A percentile compares a stretch with the other conserved stretches of the same genome.
Evolutionary conservation across 1,284 basidiomycete species (phyloP).

Genomic region (Peniophora sp.): DNA sequence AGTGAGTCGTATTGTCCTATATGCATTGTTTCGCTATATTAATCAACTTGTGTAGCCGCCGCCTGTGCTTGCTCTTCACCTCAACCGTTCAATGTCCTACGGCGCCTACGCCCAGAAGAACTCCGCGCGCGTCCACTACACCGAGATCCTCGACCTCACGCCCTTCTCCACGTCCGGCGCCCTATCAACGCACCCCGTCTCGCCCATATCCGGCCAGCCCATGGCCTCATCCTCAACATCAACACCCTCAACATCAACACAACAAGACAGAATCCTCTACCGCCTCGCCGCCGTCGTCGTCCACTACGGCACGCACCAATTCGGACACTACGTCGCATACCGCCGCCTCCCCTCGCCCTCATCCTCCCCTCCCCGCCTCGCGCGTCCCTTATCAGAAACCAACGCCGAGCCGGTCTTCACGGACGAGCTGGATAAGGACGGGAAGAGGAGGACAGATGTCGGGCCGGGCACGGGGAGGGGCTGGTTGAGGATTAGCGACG

Average conservation of each 20-base stretch:
- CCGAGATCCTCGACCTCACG: slow-evolving; percentile 80
- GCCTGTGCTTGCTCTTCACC: slow-evolving; percentile 73
- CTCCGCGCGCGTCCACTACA: slow-evolving; percentile 70
- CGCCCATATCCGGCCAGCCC: slow-evolving; percentile 56
- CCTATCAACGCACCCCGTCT: slow-evolving; percentile 60
- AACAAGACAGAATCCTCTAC: slow-evolving; percentile 50
- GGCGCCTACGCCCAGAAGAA: slow-evolving; percentile 78
- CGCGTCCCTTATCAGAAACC: neutral
- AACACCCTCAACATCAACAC: slow-evolving; percentile 31
- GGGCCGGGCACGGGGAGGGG: slow-evolving; percentile 38
- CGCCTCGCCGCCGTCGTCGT: slow-evolving; percentile 78
- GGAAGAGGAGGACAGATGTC: slow-evolving; percentile 14
- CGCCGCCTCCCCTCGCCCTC: slow-evolving; percentile 71
- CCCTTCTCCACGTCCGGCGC: slow-evolving; percentile 73
- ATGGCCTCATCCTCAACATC: slow-evolving; percentile 18
- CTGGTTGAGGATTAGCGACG: slow-evolving; percentile 85
- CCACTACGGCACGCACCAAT: slow-evolving; percentile 84
- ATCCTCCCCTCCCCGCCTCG: slow-evolving; percentile 13
- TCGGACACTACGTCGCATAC: slow-evolving; percentile 88
- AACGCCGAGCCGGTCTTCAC: slow-evolving; percentile 25
- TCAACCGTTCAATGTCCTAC: slow-evolving; percentile 79
- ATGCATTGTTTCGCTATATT: neutral
- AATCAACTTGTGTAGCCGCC: slow-evolving; percentile 50
- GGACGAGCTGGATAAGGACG: slow-evolving; percentile 35
- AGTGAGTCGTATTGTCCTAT: slow-evolving; percentile 33